These are phyloP conservation scores for Lichtheimia corymbifera DNA, from an alignment of 371 early-diverging fungal genomes.

Conservation along the genomic window DNA sequence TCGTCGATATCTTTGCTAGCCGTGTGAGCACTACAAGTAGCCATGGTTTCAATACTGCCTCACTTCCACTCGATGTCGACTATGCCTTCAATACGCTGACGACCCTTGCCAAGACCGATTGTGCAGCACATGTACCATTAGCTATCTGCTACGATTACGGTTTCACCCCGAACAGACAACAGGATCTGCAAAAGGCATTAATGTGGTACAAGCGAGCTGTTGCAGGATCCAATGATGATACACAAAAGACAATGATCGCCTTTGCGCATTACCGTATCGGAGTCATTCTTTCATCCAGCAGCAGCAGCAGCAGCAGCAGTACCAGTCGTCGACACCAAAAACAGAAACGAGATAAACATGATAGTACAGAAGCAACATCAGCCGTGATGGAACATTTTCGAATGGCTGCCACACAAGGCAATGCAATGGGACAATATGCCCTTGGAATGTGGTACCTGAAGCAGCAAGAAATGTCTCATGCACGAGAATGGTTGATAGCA, in stretches of 20 bases:
- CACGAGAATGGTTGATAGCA: constrained; percentile 20
- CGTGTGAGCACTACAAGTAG: constrained; percentile 3
- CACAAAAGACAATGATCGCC: constrained; percentile 1
- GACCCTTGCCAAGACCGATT: constrained; percentile 1
- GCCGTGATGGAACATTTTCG: not conserved
- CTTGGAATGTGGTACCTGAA: constrained; percentile 29
- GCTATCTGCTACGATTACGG: constrained; percentile 8
- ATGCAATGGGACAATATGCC: constrained; percentile 33
- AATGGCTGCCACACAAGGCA: constrained; percentile 19
- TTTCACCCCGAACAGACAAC: constrained; percentile 7
- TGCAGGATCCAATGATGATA: constrained; percentile 36
- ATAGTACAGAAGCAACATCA: not conserved
- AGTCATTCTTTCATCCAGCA: not conserved
- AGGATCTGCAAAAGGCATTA: constrained; percentile 39
- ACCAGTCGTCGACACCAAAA: not conserved
- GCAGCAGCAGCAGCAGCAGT: too few relatives aligned
- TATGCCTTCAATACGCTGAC: not conserved
- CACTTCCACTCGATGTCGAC: constrained; percentile 1
- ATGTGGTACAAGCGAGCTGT: constrained; percentile 94
- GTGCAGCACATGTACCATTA: constrained; percentile 5
- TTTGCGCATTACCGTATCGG: constrained; percentile 12
- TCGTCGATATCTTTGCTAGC: constrained; percentile 9
- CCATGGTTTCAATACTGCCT: not conserved
- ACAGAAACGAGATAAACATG: not conserved
- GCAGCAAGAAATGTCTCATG: not conserved